phyloP scores from a whole-genome alignment of 2,329 filamentous ascomycete genomes.

The Capronia americana region DNA sequence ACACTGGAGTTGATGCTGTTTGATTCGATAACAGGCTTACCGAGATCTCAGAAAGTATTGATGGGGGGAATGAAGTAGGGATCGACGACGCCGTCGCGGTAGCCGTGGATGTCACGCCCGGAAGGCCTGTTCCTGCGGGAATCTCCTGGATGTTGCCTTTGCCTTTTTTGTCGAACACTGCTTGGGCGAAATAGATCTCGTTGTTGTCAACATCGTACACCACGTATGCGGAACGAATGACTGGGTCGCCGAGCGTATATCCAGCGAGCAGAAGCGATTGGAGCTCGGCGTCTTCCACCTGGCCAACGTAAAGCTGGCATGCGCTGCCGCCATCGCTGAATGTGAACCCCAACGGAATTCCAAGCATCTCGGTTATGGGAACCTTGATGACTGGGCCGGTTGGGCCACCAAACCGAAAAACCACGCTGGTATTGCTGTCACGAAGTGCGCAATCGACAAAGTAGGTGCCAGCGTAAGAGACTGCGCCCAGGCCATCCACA shows the following conservation, averaged over 20 bases:
- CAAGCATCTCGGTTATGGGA: background rate
- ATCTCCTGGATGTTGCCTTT: background rate
- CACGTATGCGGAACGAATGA: constrained; percentile 74
- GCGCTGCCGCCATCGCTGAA: background rate
- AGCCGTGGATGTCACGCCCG: constrained; percentile 4
- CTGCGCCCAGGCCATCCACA: constrained; percentile 3
- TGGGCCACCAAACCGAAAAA: constrained; percentile 3
- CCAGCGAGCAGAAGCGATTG: constrained; percentile 8
- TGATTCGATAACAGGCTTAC: background rate
- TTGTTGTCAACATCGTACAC: constrained; percentile 76
- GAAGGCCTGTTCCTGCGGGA: constrained; percentile 1
- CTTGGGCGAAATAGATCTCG: constrained; percentile 72
- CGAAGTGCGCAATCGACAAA: constrained; percentile 10
- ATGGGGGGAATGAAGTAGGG: constrained; percentile 3
- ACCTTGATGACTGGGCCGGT: constrained; percentile 1
- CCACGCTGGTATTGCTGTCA: constrained; percentile 3
- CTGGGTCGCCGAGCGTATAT: constrained; percentile 73
- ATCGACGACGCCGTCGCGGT: background rate
- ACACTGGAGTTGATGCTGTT: background rate
- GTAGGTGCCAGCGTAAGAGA: constrained; percentile 8
- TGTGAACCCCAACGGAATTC: background rate
- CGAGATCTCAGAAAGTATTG: background rate
- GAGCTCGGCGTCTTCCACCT: background rate
- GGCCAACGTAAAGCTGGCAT: background rate
- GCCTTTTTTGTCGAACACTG: constrained; percentile 1